A percentile compares a stretch with the other conserved stretches of the same genome.
Evolutionary conservation across 805 yeast genomes (phyloP).

Genomic region (Pichia occidentalis): DNA sequence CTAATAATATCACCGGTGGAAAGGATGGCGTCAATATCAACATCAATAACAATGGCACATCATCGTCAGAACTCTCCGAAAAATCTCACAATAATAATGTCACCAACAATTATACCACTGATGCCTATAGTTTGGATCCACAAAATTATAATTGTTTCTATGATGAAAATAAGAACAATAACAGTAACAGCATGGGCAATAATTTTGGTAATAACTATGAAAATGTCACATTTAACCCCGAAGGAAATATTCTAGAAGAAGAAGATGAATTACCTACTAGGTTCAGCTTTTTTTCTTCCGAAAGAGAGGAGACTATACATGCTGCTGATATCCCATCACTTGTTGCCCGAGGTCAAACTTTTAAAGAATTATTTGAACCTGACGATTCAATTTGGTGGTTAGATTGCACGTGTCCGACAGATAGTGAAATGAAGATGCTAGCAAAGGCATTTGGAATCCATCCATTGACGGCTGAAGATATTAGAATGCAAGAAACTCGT

Average conservation of each 20-base stretch:
- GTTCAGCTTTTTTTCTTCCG: constrained; percentile 77
- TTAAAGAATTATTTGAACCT: constrained; percentile 61
- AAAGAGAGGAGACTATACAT: constrained; percentile 80
- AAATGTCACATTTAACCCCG: constrained; percentile 15
- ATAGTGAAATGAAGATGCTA: constrained; percentile 84
- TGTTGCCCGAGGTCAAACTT: constrained; percentile 55
- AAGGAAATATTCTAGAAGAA: constrained; percentile 13
- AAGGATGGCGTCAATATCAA: too few relatives aligned
- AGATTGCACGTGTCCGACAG: constrained; percentile 91
- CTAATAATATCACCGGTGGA: too few relatives aligned
- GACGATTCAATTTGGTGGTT: constrained; percentile 92
- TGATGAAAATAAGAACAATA: constrained; percentile 13
- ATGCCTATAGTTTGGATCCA: not conserved
- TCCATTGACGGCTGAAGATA: constrained; percentile 97
- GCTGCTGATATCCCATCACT: constrained; percentile 81
- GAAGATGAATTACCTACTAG: constrained; percentile 49
- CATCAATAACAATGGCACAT: not conserved
- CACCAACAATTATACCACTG: too few relatives aligned
- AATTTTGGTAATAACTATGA: not conserved
- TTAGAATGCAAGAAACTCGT: constrained; percentile 91
- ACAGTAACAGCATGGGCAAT: constrained; percentile 1
- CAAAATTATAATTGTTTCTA: not conserved
- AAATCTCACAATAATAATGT: too few relatives aligned
- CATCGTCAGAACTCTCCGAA: constrained; percentile 9
- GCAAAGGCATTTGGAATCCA: constrained; percentile 95